phyloP scores from a whole-genome alignment of 306 rosid genomes.

The Astragalus glycyphyllos region DNA sequence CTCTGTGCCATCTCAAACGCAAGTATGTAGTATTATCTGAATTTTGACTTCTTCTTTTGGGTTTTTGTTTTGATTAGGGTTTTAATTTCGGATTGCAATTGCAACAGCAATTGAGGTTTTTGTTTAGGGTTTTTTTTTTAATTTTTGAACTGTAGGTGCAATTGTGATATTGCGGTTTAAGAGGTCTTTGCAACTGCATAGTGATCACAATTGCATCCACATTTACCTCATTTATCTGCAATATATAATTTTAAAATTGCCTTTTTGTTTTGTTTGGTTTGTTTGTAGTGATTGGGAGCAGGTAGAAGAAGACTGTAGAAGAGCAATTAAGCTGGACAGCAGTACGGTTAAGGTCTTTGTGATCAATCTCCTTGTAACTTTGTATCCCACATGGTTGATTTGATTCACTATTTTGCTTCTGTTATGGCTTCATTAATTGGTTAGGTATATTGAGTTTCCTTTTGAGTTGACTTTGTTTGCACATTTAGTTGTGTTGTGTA shows the following conservation, averaged over 20 bases:
- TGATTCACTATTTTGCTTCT: conserved; percentile 4
- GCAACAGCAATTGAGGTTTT: background rate
- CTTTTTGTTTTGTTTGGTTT: conserved; percentile 24
- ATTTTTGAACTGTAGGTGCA: background rate
- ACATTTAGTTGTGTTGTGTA: background rate
- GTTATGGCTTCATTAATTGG: conserved; percentile 17
- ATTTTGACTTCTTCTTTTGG: background rate
- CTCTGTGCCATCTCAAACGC: conserved; percentile 88
- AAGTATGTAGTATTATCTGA: conserved; percentile 59
- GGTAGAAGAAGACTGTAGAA: conserved; percentile 86
- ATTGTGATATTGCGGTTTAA: conserved; percentile 20
- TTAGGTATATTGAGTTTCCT: conserved; percentile 2
- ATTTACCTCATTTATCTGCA: background rate
- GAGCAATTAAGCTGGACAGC: conserved; percentile 78
- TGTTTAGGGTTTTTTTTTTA: conserved; percentile 28
- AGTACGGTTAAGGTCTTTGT: conserved; percentile 74
- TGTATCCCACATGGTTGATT: conserved; percentile 11
- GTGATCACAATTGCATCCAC: background rate
- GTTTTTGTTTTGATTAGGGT: conserved; percentile 18
- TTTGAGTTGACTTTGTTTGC: conserved; percentile 27
- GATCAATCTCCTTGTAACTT: conserved; percentile 32
- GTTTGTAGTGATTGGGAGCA: conserved; percentile 80
- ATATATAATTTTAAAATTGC: background rate
- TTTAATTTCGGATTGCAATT: background rate
- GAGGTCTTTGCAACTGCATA: background rate